Evolutionary conservation across 2,329 filamentous ascomycete genomes (phyloP), one percentile per base, ranked within the genome.

Genomic region (Didymella keratinophila): DNA sequence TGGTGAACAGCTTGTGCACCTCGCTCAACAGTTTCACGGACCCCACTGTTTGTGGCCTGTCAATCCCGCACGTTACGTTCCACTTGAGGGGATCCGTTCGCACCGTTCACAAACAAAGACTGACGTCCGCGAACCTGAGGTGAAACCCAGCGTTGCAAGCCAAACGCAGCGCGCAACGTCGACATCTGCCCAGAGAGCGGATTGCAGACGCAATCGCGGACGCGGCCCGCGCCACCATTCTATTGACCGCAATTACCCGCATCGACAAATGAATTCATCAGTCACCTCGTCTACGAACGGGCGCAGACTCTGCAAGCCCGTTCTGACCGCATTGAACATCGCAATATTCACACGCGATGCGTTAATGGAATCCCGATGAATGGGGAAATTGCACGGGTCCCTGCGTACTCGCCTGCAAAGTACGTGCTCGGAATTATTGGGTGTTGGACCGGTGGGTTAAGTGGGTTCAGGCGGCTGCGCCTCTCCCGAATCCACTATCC

Each of bases 1-100:
- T 58, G 12, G 21, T 34, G 39, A 54, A 27, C 28, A 45, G 32
- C 27, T 28, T 30, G 32, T 49, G 45, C 39, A 28, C 34, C 44
- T 12, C 10, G 18, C 56, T 54, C 56, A 58, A 58, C 50, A 54
- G 50, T 54, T 58, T 54, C 51, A 54, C 50, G 18, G 28, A 46
- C 32, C 45, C 50, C 56, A 46, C 50, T 46, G 30, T 36, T 37
- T 12, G 27, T 42, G 23, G 37, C n/a, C 46, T 48, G 49, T 53
- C 49, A 45, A 36, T 41, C 47, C 21, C 53, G 51, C 51, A 54
- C 52, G 52, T 34, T 34, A 18, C 39, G 44, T 47, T 47, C 52
- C 52, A 48, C 34, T 48, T 20, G 34, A 14, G 27, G 16, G 21
- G 14, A 28, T 18, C 43, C 51, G 34, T 47, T 25, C 32, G 28